Evolutionary conservation across 2,329 filamentous ascomycete genomes (phyloP).

Genomic region (Diaporthe amygdali): DNA sequence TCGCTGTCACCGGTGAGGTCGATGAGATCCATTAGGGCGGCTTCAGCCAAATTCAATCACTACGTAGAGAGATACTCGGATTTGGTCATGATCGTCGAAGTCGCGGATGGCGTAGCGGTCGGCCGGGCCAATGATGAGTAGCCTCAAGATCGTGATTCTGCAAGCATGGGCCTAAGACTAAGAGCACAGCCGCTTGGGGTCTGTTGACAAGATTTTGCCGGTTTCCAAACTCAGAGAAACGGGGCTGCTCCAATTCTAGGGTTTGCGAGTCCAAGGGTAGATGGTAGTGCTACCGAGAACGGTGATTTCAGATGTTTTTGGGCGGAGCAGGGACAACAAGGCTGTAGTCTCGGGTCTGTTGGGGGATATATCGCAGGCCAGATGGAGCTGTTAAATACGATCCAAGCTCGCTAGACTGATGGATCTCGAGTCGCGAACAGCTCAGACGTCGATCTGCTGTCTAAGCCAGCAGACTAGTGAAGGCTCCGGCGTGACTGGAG

Average conservation of each 20-base stretch:
- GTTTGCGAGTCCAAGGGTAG: neutral
- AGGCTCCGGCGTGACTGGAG: neutral
- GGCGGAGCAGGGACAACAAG: neutral
- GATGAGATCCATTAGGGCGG: conserved; percentile 15
- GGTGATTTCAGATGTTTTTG: neutral
- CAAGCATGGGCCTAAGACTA: neutral
- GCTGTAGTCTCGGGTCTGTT: neutral
- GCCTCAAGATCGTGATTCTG: neutral
- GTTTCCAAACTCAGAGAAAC: neutral
- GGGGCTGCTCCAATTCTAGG: neutral
- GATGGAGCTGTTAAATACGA: neutral
- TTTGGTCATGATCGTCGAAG: neutral
- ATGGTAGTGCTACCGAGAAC: neutral
- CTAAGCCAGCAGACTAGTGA: neutral
- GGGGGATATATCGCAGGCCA: neutral
- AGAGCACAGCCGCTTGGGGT: neutral
- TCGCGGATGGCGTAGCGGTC: neutral
- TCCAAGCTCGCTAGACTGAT: neutral
- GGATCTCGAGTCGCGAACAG: neutral
- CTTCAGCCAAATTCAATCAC: neutral
- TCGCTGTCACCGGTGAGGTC: conserved; percentile 20
- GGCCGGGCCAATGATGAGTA: neutral
- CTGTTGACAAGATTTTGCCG: neutral
- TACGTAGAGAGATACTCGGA: neutral
- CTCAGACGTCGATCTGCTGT: neutral